These are phyloP conservation scores for Juglanconis juglandina DNA, from an alignment of 2,329 filamentous ascomycete genomes.

Conservation along the genomic window DNA sequence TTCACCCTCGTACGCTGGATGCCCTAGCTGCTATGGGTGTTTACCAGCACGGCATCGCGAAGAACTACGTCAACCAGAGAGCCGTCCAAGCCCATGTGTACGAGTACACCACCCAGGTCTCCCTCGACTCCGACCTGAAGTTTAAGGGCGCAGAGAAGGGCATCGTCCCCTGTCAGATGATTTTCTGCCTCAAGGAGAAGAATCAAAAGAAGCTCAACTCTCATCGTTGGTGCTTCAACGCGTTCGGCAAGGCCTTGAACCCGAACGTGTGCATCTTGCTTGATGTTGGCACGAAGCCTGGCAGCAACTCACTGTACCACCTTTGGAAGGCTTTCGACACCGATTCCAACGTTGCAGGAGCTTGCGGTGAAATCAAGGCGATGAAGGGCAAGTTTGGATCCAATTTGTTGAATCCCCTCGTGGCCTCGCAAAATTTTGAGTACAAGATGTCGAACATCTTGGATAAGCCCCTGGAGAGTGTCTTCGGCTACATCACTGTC, in stretches of 20 bases:
- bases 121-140: conserved; percentile 89
- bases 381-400: conserved; percentile 84
- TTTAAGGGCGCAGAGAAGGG: conserved; percentile 99
- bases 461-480: conserved; percentile 93
- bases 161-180: conserved; percentile 95
- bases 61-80: conserved; percentile 95
- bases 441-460: conserved; percentile 99
- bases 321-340: conserved; percentile 98
- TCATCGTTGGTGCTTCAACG: conserved; percentile 99
- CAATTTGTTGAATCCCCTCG: conserved; percentile 86
- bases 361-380: conserved; percentile 95
- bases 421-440: conserved; percentile 97
- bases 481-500: conserved; percentile 98
- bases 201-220: conserved; percentile 98
- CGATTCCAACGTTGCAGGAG: conserved; percentile 94
- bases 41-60: conserved; percentile 97
- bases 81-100: conserved; percentile 97
- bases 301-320: conserved; percentile 88
- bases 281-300: conserved; percentile 92
- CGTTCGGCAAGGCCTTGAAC: conserved; percentile 86
- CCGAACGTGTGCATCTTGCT: conserved; percentile 96
- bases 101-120: conserved; percentile 98
- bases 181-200: conserved; percentile 97
- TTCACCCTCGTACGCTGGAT: conserved; percentile 89
- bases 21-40: conserved; percentile 94